Evolutionary conservation across 1,284 basidiomycete species (phyloP), one percentile per base, ranked within the genome.

Genomic region (Ganoderma sinense): DNA sequence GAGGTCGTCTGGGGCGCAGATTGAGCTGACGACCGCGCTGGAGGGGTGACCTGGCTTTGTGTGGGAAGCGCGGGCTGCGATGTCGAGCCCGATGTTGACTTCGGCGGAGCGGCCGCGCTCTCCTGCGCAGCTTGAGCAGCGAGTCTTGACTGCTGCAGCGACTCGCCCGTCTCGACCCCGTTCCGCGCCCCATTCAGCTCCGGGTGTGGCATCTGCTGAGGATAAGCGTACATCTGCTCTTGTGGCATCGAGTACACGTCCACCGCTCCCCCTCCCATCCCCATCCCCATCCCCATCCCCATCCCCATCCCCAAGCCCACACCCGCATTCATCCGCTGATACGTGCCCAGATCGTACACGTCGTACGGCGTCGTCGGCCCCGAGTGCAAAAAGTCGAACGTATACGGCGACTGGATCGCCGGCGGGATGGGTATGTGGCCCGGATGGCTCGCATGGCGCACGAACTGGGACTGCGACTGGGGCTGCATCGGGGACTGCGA

Each of bases 361-460:
- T 86, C 84, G 74, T 82, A 84, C 29, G 84, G 84, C 45, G 84
- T 82, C 48, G 76, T 79, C 20, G 83, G 82, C 4, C 78, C 80
- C 31, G 85, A 84, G 13, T 77, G 73, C 45, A 82, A 76, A 68
- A 80, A 81, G 66, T 80, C 79, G 67, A 80, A 78, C 29, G 75
- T 73, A 64, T 79, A 78, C 51, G 75, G 72, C 43, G 73, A 77
- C 41, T 78, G 78, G 16, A 71, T 69, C 48, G 67, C 70, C 3
- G 75, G 72, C 26, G 81, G 80, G 70, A 82, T 73, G 14, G 79
- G 71, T 39, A 82, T 81, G 62, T 81, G 80, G 62, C 74, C 73
- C 20, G 79, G 78, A 11, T 68, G 59, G 31, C 31, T 48, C 26
- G 66, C 66, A 11, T 40, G 39, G 26, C 53, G 53, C 29, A 16